Evolutionary conservation across 208 protist species (phyloP), one percentile per base, ranked within the genome.

Genomic region (Strigomonas culicis): DNA sequence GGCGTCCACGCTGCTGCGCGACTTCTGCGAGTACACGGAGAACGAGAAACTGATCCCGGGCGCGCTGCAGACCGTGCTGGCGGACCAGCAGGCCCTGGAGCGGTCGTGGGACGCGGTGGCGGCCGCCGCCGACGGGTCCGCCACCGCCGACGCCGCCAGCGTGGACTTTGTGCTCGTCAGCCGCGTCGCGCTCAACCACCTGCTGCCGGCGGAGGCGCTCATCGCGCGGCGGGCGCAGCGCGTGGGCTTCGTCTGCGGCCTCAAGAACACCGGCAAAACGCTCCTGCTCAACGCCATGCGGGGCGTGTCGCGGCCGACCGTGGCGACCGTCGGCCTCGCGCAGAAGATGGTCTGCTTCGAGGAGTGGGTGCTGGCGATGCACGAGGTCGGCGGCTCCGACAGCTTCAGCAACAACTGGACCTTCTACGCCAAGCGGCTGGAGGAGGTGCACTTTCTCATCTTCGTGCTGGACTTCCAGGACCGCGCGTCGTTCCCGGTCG

Each of bases 331-430:
- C 46, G 90, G 90, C 10, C 77, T 95, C 32, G 80, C 84, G 15
- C 62, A 80, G 61, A 72, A 84, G 36, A 77, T 93, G 17, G 77
- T 88, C 6, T 77, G 84, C 24, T 95, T 92, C 70, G 65, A 90
- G 55, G 74, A 92, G 65, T 95, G 90, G 90, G 83, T 95, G 27
- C 80, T 92, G 59, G 72, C 72, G 0, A 69, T 91, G 41, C 58
- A 88, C 56, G 90, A 95, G 72, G 77, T 95, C 36, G 90, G 90
- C 32, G 90, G 90, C 15, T 84, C 86, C n/a, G 84, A 86, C 47
- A 88, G 77, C 63, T 93, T 93, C 52, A 79, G 90, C 47, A 68
- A 66, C 7, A 93, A 93, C 67, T 95, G 84, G 84, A 59, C 59
- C 32, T 85, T 89, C 77, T 95, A 93, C 67, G 66, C 79, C 15